Conservation (phyloP, 768 basidiomycete genomes). For the Pleurotus sapidus region DNA sequence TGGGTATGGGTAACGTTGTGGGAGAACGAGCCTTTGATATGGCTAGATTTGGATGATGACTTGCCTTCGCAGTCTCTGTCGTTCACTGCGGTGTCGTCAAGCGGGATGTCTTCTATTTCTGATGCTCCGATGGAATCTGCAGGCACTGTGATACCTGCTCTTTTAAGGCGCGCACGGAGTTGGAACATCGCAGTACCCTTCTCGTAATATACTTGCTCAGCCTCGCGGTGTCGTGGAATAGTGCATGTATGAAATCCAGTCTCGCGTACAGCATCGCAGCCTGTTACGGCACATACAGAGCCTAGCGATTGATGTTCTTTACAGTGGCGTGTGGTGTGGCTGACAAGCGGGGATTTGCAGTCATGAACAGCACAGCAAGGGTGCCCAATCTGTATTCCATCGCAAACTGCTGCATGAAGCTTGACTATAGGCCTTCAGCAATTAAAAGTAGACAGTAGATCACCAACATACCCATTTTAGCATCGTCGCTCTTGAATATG, state of each 20-base stretch:
- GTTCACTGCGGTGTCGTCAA: no score
- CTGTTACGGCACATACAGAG: slow-evolving; percentile 9
- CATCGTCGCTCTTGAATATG: slow-evolving; percentile 1
- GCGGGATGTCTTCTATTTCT: no score
- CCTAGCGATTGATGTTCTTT: slow-evolving; percentile 1
- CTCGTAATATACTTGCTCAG: slow-evolving; percentile 9
- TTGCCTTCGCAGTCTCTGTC: neutral
- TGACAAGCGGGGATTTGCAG: slow-evolving; percentile 9
- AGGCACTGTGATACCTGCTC: neutral
- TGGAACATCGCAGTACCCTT: slow-evolving; percentile 11
- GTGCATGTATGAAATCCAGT: slow-evolving; percentile 9
- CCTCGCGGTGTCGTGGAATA: slow-evolving; percentile 5
- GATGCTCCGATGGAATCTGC: neutral
- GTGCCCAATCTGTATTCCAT: slow-evolving; percentile 13
- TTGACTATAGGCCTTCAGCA: neutral
- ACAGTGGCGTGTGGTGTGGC: slow-evolving; percentile 9
- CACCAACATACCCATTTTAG: neutral
- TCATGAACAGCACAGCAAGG: slow-evolving; percentile 12
- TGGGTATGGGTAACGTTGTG: slow-evolving; percentile 19
- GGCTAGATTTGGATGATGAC: neutral
- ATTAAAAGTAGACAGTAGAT: no score
- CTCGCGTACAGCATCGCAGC: slow-evolving; percentile 2
- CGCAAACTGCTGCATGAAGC: slow-evolving; percentile 8
- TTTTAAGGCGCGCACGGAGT: slow-evolving; percentile 10
- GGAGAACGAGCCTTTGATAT: neutral